Evolutionary conservation across 2,329 filamentous ascomycete genomes (phyloP), one percentile per base, ranked within the genome.

Genomic region (Akanthomyces dipterigenus): DNA sequence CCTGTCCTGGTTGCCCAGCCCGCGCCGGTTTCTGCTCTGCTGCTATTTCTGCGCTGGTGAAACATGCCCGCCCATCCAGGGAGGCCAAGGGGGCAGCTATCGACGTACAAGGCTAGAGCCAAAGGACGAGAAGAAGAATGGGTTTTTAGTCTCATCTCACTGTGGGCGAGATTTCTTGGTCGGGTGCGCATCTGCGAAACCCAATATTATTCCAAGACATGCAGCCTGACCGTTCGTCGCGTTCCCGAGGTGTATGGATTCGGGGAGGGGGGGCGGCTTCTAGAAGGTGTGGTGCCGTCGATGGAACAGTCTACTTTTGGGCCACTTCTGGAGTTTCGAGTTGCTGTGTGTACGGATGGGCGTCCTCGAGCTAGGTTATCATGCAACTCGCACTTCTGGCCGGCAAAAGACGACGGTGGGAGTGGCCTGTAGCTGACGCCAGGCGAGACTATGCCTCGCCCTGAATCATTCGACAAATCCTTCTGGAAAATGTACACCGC

Each of bases 201-300:
- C 53, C 38, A 55, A 55, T n/a, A 46, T 34, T 24, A 46, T n/a
- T 55, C 40, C 53, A 45, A 55, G 53, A 55, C 53, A 55, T 55
- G 53, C 53, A 40, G 22, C 26, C 38, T 18, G 20, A 6, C 26
- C 36, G 34, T 48, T 48, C 45, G 20, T 26, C 24, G 22, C 45
- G 22, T 16, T 28, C 22, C 20, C 28, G 20, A 48, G 45, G 2
- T 9, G 31, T 34, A 11, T 48, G 24, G 24, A n/a, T 24, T 48
- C 45, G 20, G 20, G 24, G 45, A 9, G 31, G 31, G 31, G 31
- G 31, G 31, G 31, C 7, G 31, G n/a, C 45, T 48, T 48, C 45
- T 48, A 48, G 45, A 48, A 48, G 45, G 22, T 24, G 45, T 28
- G 22, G 24, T 48, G 45, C 5, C 45, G 36, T 48, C 22, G 22